These are phyloP conservation scores for Cynanchum wilfordii DNA, from an alignment of 257 asterid species.

Conservation along the genomic window DNA sequence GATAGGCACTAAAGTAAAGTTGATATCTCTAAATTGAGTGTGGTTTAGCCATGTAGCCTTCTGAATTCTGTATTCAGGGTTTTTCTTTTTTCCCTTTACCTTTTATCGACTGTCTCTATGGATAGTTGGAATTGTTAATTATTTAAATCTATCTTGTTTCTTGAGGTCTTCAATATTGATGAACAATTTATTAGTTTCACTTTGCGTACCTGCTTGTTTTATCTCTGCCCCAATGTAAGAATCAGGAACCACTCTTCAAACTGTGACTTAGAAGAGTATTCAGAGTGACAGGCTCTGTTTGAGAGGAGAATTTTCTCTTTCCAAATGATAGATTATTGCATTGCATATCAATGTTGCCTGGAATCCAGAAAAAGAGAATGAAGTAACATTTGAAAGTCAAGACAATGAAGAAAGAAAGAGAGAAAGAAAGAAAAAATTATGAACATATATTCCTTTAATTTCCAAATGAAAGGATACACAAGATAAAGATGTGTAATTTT, in stretches of 20 bases:
- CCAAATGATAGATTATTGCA: neutral
- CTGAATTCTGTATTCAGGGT: constrained; percentile 35
- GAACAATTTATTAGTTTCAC: neutral
- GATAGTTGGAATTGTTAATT: constrained; percentile 15
- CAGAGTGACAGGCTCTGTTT: too few species aligned
- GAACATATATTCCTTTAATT: constrained; percentile 12
- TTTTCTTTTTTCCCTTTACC: neutral
- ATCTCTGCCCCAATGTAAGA: neutral
- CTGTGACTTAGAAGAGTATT: too few species aligned
- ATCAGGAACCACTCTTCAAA: neutral
- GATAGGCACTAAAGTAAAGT: constrained; percentile 44
- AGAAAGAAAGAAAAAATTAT: neutral
- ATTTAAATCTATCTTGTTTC: neutral
- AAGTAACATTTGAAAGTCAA: neutral
- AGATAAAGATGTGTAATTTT: constrained; percentile 3
- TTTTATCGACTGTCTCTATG: neutral
- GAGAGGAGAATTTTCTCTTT: neutral
- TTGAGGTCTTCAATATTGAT: constrained; percentile 5
- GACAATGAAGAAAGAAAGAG: neutral
- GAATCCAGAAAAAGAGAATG: neutral
- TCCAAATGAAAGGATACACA: constrained; percentile 5
- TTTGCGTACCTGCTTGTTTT: neutral
- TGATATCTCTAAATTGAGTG: constrained; percentile 27
- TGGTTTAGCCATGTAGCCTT: constrained; percentile 26
- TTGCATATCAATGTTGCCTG: neutral